phyloP scores from a whole-genome alignment of 1,284 basidiomycete genomes.

The Fomitopsis schrenkii region DNA sequence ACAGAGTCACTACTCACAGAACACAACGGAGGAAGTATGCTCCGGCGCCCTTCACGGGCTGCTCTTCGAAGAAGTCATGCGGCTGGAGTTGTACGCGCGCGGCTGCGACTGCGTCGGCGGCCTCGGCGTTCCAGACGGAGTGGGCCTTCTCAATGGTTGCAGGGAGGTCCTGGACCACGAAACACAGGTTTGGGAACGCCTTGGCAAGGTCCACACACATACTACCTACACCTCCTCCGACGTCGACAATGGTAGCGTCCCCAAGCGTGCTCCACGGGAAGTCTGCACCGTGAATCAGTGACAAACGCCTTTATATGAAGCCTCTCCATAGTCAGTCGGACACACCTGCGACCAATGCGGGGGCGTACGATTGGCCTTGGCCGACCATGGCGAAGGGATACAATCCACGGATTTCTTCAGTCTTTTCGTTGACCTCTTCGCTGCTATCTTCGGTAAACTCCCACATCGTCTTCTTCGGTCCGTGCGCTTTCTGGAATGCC shows the following conservation, averaged over 20 bases:
- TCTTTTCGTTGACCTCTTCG: background rate
- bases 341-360: conserved; percentile 1
- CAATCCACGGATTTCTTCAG: conserved; percentile 3
- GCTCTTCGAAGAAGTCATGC: conserved; percentile 29
- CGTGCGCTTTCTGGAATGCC: conserved; percentile 7
- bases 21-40: conserved; percentile 26
- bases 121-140: conserved; percentile 5
- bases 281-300: conserved; percentile 2
- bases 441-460: conserved; percentile 6
- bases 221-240: conserved; percentile 16
- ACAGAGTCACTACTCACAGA: conserved; percentile 14
- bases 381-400: conserved; percentile 7
- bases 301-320: background rate
- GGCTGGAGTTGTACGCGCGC: conserved; percentile 7
- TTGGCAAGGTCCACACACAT: conserved; percentile 9
- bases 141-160: conserved; percentile 9
- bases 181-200: conserved; percentile 10
- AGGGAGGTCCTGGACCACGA: conserved; percentile 18
- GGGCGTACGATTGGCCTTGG: background rate
- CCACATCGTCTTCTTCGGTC: conserved; percentile 1
- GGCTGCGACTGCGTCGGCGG: background rate
- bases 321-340: background rate
- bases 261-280: conserved; percentile 13
- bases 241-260: conserved; percentile 12
- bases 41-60: conserved; percentile 23